These are phyloP conservation scores for Cystobasidium sp. DNA, from an alignment of 1,284 basidiomycete genomes.

Conservation along the genomic window DNA sequence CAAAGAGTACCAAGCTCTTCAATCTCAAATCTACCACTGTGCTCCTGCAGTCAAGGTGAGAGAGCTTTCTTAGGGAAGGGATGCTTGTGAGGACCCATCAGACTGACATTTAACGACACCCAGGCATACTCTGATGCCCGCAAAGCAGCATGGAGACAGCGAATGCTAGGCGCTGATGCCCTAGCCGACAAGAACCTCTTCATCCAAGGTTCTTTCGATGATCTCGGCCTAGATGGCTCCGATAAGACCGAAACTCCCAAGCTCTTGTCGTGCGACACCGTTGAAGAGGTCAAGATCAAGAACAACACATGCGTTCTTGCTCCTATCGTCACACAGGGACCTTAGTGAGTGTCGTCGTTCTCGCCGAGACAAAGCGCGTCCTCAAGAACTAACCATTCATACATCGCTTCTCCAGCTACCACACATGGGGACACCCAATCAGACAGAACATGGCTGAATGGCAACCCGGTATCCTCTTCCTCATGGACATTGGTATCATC, in stretches of 20 bases:
- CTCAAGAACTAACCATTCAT: no score
- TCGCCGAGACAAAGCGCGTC: no score
- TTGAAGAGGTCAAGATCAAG: slow-evolving; percentile 54
- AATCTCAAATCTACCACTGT: slow-evolving; percentile 57
- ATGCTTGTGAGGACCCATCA: neutral
- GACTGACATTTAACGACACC: neutral
- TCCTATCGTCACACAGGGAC: slow-evolving; percentile 57
- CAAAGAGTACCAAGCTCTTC: slow-evolving; percentile 53
- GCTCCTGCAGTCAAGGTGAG: slow-evolving; percentile 54
- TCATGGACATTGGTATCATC: slow-evolving; percentile 71
- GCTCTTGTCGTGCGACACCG: slow-evolving; percentile 54
- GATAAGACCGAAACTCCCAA: slow-evolving; percentile 44
- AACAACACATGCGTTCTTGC: slow-evolving; percentile 57
- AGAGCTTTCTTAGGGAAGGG: neutral
- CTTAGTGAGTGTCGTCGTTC: slow-evolving; percentile 59
- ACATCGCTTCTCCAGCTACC: slow-evolving; percentile 38
- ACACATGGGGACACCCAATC: slow-evolving; percentile 60
- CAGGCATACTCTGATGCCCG: slow-evolving; percentile 56
- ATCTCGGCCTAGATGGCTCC: slow-evolving; percentile 42
- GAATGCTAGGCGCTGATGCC: slow-evolving; percentile 51
- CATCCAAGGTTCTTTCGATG: slow-evolving; percentile 55
- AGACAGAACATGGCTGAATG: slow-evolving; percentile 63
- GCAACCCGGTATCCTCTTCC: slow-evolving; percentile 62
- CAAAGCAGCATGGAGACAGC: slow-evolving; percentile 50
- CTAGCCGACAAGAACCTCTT: slow-evolving; percentile 56